Evolutionary conservation across 225 moss, liverwort and hornwort species (phyloP), one percentile per base, ranked within the genome.

Genomic region (Pseudisothecium myosuroides): DNA sequence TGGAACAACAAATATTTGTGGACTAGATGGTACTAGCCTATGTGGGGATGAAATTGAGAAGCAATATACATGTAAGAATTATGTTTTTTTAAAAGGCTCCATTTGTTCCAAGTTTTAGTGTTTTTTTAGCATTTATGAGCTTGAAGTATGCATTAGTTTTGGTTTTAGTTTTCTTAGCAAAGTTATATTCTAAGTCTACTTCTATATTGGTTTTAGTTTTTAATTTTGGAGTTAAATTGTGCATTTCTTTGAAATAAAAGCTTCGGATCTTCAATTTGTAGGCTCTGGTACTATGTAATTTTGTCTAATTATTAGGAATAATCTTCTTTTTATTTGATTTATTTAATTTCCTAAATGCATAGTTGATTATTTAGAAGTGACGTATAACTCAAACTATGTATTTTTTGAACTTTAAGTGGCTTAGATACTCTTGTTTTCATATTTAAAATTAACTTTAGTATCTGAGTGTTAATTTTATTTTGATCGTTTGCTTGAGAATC

Each of bases 351-450:
- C 1, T 15, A 27, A 41, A 3, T 41, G 9, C 41, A 41, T 15
- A 4, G 15, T 41, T 71, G 9, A 3, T 71, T 71, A 9, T 9
- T 26, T 12, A 26, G 9, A 26, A 71, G 8, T 71, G 16, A 26
- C 5, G 27, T 27, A 27, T 43, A 15, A 43, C 8, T 27, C 27
- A 71, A 43, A 26, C 3, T 39, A 8, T 71, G 5, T 3, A 7
- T 23, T 69, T 24, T 14, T 24, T 14, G 1, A 69, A 39, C 1
- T 71, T 26, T 26, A 71, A 71, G 15, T 27, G 16, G 71, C 71
- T 23, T 71, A 27, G 16, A 16, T 9, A 27, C 3, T 71, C 0
- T 0, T 2, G 0, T 26, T 71, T 41, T 71, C 1, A 27, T 15
- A 4, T 71, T 41, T 69, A 43, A 21, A 15, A 26, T 41, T 26